These are phyloP conservation scores for Alternaria panax DNA, from an alignment of 2,329 filamentous ascomycete genomes.

Conservation along the genomic window DNA sequence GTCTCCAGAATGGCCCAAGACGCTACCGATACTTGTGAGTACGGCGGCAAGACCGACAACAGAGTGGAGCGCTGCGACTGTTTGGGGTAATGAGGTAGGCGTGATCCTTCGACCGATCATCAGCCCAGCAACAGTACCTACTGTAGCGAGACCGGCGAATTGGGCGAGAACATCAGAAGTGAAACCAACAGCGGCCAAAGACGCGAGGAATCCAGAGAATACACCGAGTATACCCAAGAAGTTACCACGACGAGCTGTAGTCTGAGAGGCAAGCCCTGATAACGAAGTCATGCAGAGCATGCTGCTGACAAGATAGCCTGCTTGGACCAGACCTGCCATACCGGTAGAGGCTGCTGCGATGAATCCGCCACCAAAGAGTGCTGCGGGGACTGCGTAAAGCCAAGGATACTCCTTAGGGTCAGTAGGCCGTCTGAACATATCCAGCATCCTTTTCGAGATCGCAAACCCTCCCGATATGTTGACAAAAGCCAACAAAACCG, in stretches of 20 bases:
- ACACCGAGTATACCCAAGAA: conserved; percentile 88
- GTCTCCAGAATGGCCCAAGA: conserved; percentile 77
- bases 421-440: conserved; percentile 70
- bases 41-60: conserved; percentile 90
- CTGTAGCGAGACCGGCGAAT: conserved; percentile 76
- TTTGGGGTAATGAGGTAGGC: conserved; percentile 86
- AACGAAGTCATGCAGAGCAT: conserved; percentile 82
- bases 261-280: conserved; percentile 80
- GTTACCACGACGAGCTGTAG: conserved; percentile 84
- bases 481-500: conserved; percentile 84
- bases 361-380: conserved; percentile 81
- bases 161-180: conserved; percentile 79
- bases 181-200: conserved; percentile 81
- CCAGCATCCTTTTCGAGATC: conserved; percentile 91
- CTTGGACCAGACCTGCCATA: conserved; percentile 83
- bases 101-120: conserved; percentile 87
- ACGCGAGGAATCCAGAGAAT: conserved; percentile 81
- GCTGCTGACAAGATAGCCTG: conserved; percentile 85
- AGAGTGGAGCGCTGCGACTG: conserved; percentile 86
- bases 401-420: conserved; percentile 89
- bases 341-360: conserved; percentile 81
- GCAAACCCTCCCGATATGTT: conserved; percentile 90
- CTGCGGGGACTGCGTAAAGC: conserved; percentile 80
- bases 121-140: conserved; percentile 73
- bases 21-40: conserved; percentile 85